These are phyloP conservation scores for Paecilomyces fulvus DNA, from an alignment of 2,329 filamentous ascomycete species.

Conservation along the genomic window DNA sequence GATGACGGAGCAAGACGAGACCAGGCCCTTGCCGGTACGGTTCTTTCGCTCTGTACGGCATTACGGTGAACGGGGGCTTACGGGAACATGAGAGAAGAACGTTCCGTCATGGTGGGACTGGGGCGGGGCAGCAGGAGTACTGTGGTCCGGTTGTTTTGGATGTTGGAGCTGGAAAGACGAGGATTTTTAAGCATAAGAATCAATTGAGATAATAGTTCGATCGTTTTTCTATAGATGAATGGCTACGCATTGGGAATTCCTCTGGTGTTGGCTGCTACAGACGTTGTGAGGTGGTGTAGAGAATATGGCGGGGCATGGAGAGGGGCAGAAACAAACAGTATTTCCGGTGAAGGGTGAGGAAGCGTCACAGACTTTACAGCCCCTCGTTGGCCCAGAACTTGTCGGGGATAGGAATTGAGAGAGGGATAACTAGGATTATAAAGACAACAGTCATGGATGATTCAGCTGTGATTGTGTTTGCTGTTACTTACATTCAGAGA, in stretches of 20 bases:
- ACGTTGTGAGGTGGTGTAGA: too few species aligned
- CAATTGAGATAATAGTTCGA: neutral
- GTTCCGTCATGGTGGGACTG: slow-evolving; percentile 28
- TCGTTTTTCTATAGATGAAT: neutral
- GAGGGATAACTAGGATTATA: neutral
- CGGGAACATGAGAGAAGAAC: slow-evolving; percentile 18
- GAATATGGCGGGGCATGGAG: too few species aligned
- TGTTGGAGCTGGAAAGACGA: neutral
- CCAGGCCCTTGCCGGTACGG: neutral
- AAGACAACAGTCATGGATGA: neutral
- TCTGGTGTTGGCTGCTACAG: too few species aligned
- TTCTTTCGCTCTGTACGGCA: neutral
- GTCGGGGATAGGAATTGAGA: too few species aligned
- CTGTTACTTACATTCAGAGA: too few species aligned
- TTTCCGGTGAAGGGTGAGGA: too few species aligned
- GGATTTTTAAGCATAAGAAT: neutral
- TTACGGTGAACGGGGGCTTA: neutral
- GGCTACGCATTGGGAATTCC: neutral
- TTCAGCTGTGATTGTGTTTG: neutral
- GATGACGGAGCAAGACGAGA: neutral
- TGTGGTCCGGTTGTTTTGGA: slow-evolving; percentile 22
- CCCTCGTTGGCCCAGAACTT: too few species aligned
- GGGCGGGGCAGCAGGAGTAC: slow-evolving; percentile 22
- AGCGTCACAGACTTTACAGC: too few species aligned
- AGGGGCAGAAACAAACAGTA: too few species aligned